phyloP scores from a whole-genome alignment of 768 basidiomycete genomes.

The Nevesoporus exiguus region DNA sequence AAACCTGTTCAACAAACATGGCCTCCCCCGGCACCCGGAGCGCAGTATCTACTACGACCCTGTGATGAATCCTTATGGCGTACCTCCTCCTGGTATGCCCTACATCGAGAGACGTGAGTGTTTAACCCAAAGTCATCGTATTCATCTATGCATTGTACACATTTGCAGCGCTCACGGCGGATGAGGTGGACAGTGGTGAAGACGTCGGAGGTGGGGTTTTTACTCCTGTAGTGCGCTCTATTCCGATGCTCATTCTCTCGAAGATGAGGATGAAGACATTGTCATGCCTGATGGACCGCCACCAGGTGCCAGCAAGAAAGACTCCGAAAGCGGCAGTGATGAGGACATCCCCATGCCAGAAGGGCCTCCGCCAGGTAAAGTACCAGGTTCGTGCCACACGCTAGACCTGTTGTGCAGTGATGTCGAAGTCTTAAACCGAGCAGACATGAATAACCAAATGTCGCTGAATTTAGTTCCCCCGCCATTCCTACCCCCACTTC shows the following conservation, averaged over 20 bases:
- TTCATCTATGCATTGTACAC: neutral
- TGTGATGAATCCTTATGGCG: slow-evolving; percentile 90
- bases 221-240: neutral
- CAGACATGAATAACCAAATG: slow-evolving; percentile 10
- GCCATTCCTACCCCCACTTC: slow-evolving; percentile 26
- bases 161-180: slow-evolving; percentile 52
- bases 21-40: slow-evolving; percentile 86
- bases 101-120: slow-evolving; percentile 81
- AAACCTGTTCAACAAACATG: slow-evolving; percentile 77
- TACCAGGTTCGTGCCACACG: slow-evolving; percentile 16
- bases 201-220: slow-evolving; percentile 44
- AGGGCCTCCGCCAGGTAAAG: slow-evolving; percentile 57
- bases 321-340: slow-evolving; percentile 53
- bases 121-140: neutral
- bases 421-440: neutral
- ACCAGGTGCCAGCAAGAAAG: slow-evolving; percentile 40
- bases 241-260: neutral
- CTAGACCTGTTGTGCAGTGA: neutral
- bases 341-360: slow-evolving; percentile 91
- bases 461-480: neutral
- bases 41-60: slow-evolving; percentile 91
- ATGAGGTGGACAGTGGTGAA: slow-evolving; percentile 62
- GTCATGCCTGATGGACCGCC: slow-evolving; percentile 61
- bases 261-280: slow-evolving; percentile 53
- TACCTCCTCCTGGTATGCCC: slow-evolving; percentile 96